Conservation (phyloP, 441 rosid species). For the Populus hybrid region DNA sequence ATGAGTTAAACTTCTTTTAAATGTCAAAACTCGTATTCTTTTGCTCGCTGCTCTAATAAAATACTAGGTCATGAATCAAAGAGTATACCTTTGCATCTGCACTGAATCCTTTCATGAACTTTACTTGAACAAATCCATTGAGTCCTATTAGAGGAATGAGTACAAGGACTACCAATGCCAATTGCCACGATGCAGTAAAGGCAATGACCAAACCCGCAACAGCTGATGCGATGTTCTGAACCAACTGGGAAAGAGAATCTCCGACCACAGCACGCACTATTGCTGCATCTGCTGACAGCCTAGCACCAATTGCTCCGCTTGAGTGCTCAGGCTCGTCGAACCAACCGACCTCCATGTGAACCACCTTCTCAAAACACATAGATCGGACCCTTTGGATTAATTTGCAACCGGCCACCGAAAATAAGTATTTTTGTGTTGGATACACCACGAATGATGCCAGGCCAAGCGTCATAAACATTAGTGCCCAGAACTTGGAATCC, state of each 20-base stretch:
- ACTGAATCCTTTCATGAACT: constrained; percentile 64
- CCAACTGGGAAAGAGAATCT: constrained; percentile 55
- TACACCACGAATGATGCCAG: constrained; percentile 37
- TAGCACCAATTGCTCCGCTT: constrained; percentile 72
- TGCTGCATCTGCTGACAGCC: constrained; percentile 82
- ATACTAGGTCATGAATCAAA: background rate
- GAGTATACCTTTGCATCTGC: constrained; percentile 59
- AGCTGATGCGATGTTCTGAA: constrained; percentile 53
- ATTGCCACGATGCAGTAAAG: constrained; percentile 62
- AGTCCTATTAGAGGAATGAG: constrained; percentile 55
- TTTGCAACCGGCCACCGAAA: no score
- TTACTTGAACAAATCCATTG: constrained; percentile 49
- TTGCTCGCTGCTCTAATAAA: background rate
- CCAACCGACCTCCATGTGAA: no score
- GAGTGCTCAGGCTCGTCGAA: constrained; percentile 55
- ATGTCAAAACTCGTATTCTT: background rate
- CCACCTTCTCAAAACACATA: no score
- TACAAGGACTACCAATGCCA: constrained; percentile 54
- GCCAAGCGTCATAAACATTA: constrained; percentile 50
- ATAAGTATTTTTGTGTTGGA: constrained; percentile 26
- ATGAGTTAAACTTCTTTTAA: no score
- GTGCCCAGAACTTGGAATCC: constrained; percentile 62
- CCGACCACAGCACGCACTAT: constrained; percentile 59
- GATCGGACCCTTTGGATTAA: no score
- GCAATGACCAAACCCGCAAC: constrained; percentile 63